Percentiles rank a stretch among this genome's conserved stretches.
phyloP scores from a whole-genome alignment of 2,329 filamentous ascomycete genomes.

The Exophiala calicioides region DNA sequence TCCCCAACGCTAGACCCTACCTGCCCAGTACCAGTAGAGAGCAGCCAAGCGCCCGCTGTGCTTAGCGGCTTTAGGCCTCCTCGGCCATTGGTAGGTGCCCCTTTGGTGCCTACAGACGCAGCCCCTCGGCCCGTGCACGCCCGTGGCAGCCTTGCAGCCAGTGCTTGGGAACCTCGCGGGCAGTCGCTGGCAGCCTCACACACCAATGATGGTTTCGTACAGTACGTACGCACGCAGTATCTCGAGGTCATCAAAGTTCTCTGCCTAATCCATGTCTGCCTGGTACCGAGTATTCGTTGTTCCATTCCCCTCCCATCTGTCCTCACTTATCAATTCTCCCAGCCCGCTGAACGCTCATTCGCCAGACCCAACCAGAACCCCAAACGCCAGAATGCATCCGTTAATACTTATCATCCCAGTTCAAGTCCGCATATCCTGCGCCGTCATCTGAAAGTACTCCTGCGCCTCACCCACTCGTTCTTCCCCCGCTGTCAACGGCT shows the following conservation, averaged over 20 bases:
- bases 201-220: too few relatives aligned
- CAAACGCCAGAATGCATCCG: constrained; percentile 8
- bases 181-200: too few relatives aligned
- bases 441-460: constrained; percentile 29
- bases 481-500: constrained; percentile 30
- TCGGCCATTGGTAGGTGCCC: too few relatives aligned
- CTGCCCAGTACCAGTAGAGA: too few relatives aligned
- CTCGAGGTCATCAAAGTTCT: too few relatives aligned
- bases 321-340: constrained; percentile 2
- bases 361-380: neutral
- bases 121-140: too few relatives aligned
- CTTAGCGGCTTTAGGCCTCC: too few relatives aligned
- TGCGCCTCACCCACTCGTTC: constrained; percentile 17
- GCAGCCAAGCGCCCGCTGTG: too few relatives aligned
- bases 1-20: too few relatives aligned
- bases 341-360: constrained; percentile 12
- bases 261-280: neutral
- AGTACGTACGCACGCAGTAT: too few relatives aligned
- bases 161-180: too few relatives aligned
- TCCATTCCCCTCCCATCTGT: neutral
- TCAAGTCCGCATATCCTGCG: constrained; percentile 21
- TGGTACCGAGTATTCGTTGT: constrained; percentile 33
- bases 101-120: constrained; percentile 1
- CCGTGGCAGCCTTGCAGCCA: too few relatives aligned
- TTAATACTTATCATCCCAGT: neutral